phyloP scores from a whole-genome alignment of 768 basidiomycete genomes.

The Suillus discolor region DNA sequence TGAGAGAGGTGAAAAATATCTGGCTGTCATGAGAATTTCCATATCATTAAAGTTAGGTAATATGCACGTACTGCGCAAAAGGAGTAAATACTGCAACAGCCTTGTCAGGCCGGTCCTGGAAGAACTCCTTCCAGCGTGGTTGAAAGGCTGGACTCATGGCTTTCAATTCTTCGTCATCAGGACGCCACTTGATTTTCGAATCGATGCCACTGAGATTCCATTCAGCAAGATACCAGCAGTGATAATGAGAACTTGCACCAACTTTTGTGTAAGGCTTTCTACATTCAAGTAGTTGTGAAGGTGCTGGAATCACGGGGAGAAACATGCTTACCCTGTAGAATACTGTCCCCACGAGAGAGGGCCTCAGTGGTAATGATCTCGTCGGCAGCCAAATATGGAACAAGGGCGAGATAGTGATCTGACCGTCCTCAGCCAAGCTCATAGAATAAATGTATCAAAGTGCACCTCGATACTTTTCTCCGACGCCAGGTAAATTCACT shows the following conservation, averaged over 20 bases:
- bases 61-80: conserved; percentile 38
- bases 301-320: too few species aligned
- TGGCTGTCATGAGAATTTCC: not conserved
- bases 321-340: too few species aligned
- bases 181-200: conserved; percentile 59
- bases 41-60: not conserved
- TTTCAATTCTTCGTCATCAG: conserved; percentile 48
- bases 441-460: not conserved
- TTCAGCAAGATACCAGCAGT: not conserved
- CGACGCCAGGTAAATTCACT: conserved; percentile 69
- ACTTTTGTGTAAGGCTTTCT: too few species aligned
- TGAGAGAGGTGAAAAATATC: not conserved
- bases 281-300: too few species aligned
- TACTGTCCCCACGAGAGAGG: too few species aligned
- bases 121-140: conserved; percentile 52
- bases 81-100: conserved; percentile 49
- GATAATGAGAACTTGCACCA: not conserved
- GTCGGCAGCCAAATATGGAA: conserved; percentile 42
- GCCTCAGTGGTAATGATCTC: conserved; percentile 28
- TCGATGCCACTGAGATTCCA: conserved; percentile 46
- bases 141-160: conserved; percentile 52
- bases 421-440: not conserved
- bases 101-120: conserved; percentile 55
- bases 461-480: conserved; percentile 65
- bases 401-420: conserved; percentile 35